Evolutionary conservation across 2,329 filamentous ascomycete genomes (phyloP).

Genomic region (Sporothrix schenckii): DNA sequence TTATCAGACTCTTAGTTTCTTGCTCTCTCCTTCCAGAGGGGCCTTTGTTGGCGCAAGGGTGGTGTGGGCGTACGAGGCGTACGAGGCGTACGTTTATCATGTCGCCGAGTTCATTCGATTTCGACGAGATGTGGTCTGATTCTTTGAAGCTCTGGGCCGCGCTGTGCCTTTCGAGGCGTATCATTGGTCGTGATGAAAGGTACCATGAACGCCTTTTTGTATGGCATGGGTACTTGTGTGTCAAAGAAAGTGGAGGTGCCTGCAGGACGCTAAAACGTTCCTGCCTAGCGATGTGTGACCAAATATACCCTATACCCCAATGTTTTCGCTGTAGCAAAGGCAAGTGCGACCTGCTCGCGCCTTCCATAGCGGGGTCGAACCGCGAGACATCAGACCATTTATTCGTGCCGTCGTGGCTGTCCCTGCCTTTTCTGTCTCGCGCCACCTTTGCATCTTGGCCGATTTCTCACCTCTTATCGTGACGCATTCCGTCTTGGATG

Average conservation of each 20-base stretch:
- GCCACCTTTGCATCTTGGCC: slow-evolving; percentile 26
- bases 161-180: slow-evolving; percentile 30
- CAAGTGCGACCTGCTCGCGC: slow-evolving; percentile 19
- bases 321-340: slow-evolving; percentile 4
- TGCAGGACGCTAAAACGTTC: slow-evolving; percentile 29
- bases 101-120: slow-evolving; percentile 36
- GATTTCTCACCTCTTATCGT: not conserved
- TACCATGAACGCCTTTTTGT: not conserved
- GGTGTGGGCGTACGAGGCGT: slow-evolving; percentile 16
- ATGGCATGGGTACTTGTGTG: not conserved
- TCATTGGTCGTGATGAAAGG: slow-evolving; percentile 26
- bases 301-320: slow-evolving; percentile 28
- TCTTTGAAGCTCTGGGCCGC: slow-evolving; percentile 35
- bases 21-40: not conserved
- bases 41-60: slow-evolving; percentile 22
- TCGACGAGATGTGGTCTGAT: slow-evolving; percentile 38
- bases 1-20: not conserved
- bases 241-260: slow-evolving; percentile 13
- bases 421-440: slow-evolving; percentile 20
- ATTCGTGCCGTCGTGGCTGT: slow-evolving; percentile 11
- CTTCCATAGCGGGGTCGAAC: slow-evolving; percentile 31
- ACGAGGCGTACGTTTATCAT: slow-evolving; percentile 33
- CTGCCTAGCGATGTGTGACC: slow-evolving; percentile 14
- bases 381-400: slow-evolving; percentile 32
- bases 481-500: slow-evolving; percentile 2